Base-by-base conservation (phyloP, 108 stramenopile species). In the Cyclotella atomus region DNA sequence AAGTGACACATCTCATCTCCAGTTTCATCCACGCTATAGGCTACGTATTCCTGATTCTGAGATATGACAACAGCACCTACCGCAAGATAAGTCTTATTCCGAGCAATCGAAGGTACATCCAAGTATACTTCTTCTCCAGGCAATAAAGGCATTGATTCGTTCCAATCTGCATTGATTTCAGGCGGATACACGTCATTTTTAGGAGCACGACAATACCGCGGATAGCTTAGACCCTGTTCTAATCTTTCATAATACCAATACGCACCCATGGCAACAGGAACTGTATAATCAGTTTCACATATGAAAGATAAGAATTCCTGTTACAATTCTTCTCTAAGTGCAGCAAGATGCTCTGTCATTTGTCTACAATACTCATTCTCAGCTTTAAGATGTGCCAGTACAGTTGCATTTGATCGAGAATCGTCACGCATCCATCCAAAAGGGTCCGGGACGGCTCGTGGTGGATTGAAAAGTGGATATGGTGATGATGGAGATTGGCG, bases 341-440 rank as follows among this genome's bases (percentile, higher is more conserved):
- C 65, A 30, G 72, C 83, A 43, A 97, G 76, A 72, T 95, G 94
- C 14, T 61, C 16, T 14, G 92, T 94, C 46, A 85, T 43, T 15
- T 24, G 64, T 60, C 86, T 74, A 3, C 89, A 83, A 71, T 94
- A 98, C 24, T 61, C 79, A 75, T 98, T 98, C 81, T 98, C 97
- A 9, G 85, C 77, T 10, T 70, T 65, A 25, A 98, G 71, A 75
- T 96, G 94, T 19, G 79, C 69, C 43, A 97, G 57, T 5, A 98
- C 84, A 49, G 89, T 86, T 20, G 69, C 52, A 28, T 91, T 85
- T 21, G 80, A 83, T 16, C 97, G 88, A 21, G 79, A 69, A 34
- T 96, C 94, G 75, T 96, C 93, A 12, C 97, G 86, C 70, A 98
- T 78, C 97, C 97, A 98, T 21, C 91, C 96, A 80, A 94, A 96